These are phyloP conservation scores for Kickxella alabastrina DNA, from an alignment of 192 early-diverging fungal genomes.

Conservation along the genomic window DNA sequence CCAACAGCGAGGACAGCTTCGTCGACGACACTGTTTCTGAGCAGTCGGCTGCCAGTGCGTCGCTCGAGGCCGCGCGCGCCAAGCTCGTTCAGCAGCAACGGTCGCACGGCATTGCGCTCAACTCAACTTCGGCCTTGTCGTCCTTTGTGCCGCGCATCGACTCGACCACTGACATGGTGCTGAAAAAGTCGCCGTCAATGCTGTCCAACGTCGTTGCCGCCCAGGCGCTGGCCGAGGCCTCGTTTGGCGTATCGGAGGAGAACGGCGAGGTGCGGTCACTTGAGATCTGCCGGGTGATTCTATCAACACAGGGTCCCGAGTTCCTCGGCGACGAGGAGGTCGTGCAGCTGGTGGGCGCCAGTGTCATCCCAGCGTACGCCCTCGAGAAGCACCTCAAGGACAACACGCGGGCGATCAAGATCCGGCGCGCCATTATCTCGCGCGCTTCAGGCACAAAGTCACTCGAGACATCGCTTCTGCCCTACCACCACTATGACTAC, in stretches of 20 bases:
- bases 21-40: conserved; percentile 4
- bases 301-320: conserved; percentile 31
- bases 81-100: conserved; percentile 26
- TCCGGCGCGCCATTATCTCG: conserved; percentile 75
- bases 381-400: conserved; percentile 81
- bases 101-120: conserved; percentile 34
- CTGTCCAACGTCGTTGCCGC: conserved; percentile 8
- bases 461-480: conserved; percentile 64
- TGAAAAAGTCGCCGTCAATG: conserved; percentile 38
- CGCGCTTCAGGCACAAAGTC: conserved; percentile 62
- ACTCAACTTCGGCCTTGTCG: conserved; percentile 42
- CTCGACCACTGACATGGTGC: conserved; percentile 40
- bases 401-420: conserved; percentile 76
- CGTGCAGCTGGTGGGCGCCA: conserved; percentile 61
- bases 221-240: conserved; percentile 8
- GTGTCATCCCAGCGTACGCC: conserved; percentile 78
- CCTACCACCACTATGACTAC: conserved; percentile 85
- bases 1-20: conserved; percentile 25
- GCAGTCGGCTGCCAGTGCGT: conserved; percentile 2
- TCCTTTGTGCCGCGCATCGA: conserved; percentile 36
- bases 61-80: conserved; percentile 31
- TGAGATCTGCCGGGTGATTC: conserved; percentile 38
- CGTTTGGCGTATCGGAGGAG: neutral
- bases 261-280: conserved; percentile 24
- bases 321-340: conserved; percentile 74